phyloP scores from a whole-genome alignment of 192 early-diverging fungal genomes.

The Entrophospora sp. region DNA sequence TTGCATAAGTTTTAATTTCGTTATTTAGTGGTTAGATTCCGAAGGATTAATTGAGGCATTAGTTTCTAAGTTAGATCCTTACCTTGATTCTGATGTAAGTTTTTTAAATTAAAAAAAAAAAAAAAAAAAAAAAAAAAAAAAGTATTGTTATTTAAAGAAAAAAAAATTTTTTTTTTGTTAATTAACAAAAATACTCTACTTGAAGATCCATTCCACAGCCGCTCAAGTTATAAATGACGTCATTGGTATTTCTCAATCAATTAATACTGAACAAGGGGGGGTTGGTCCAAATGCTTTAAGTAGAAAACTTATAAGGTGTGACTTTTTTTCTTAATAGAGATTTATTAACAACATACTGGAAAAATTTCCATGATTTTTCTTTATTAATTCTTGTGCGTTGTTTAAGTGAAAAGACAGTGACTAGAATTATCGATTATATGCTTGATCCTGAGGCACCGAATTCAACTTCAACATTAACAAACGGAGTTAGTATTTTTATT shows the following conservation, averaged over 20 bases:
- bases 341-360: too few species aligned
- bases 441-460: constrained; percentile 65
- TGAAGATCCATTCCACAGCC: constrained; percentile 65
- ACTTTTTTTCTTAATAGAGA: too few species aligned
- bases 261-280: constrained; percentile 51
- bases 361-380: constrained; percentile 13
- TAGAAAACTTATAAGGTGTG: constrained; percentile 45
- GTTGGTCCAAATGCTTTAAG: constrained; percentile 59
- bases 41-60: constrained; percentile 69
- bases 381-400: background rate
- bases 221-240: constrained; percentile 76
- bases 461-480: constrained; percentile 81
- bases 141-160: background rate
- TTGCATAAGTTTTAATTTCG: background rate
- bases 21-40: constrained; percentile 74
- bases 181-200: background rate
- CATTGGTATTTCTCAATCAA: constrained; percentile 71
- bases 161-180: background rate
- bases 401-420: constrained; percentile 64
- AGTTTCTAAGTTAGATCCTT: constrained; percentile 72
- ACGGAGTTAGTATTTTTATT: constrained; percentile 94
- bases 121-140: too few species aligned
- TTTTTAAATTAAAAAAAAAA: too few species aligned
- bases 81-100: constrained; percentile 66
- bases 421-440: constrained; percentile 81